Conservation (phyloP, 139 green algal genomes). For the Tetradesmus lagerheimii region DNA sequence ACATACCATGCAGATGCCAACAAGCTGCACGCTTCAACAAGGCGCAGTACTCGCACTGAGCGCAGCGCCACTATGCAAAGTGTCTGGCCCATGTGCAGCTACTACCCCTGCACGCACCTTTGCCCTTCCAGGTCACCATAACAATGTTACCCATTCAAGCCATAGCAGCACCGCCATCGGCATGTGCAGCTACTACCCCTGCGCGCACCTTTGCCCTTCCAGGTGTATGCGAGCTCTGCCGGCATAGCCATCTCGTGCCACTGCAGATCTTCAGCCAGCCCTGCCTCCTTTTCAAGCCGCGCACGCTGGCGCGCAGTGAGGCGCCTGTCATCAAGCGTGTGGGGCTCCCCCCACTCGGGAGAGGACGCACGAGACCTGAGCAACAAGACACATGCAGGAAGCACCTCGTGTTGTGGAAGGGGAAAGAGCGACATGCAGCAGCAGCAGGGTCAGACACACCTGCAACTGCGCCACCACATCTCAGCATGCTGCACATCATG, state of each 20-base stretch:
- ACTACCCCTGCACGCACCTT: not conserved
- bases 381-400: not conserved
- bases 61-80: too few relatives aligned
- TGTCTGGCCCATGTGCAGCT: too few relatives aligned
- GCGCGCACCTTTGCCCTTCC: conserved; percentile 28
- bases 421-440: not conserved
- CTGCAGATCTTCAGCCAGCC: conserved; percentile 16
- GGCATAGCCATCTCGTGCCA: conserved; percentile 43
- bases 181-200: too few relatives aligned
- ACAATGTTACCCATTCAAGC: too few relatives aligned
- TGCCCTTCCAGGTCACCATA: conserved; percentile 28
- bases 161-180: too few relatives aligned
- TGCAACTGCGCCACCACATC: too few relatives aligned
- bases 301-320: conserved; percentile 35
- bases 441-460: not conserved
- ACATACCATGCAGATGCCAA: too few relatives aligned
- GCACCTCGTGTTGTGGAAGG: not conserved
- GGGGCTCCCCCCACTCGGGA: not conserved
- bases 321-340: not conserved
- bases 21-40: too few relatives aligned
- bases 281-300: conserved; percentile 35
- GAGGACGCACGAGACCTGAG: conserved; percentile 23
- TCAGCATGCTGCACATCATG: too few relatives aligned
- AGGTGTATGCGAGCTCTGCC: conserved; percentile 40
- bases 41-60: too few relatives aligned